Evolutionary conservation across 768 basidiomycete species (phyloP).

Genomic region (Hygrophorus russula): DNA sequence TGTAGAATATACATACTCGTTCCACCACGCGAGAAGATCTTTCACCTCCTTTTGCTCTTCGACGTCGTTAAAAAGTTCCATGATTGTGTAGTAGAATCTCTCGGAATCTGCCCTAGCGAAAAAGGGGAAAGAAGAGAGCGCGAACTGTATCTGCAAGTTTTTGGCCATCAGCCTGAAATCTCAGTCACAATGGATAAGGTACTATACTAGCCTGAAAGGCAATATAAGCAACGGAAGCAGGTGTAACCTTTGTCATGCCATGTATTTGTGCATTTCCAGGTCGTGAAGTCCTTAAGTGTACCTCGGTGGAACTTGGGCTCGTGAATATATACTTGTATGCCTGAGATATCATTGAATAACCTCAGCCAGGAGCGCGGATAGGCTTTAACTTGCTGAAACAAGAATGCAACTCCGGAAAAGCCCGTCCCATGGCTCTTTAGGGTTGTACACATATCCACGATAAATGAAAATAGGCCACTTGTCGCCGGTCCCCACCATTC

Average conservation of each 20-base stretch:
- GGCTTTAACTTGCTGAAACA: background rate
- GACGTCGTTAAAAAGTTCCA: conserved; percentile 10
- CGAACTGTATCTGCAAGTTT: conserved; percentile 8
- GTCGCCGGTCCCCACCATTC: no score
- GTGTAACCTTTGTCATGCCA: conserved; percentile 4
- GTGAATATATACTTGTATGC: conserved; percentile 6
- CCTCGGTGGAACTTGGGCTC: background rate
- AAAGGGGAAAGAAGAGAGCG: conserved; percentile 9
- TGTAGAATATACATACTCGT: conserved; percentile 10
- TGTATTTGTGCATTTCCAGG: conserved; percentile 11
- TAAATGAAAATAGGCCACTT: conserved; percentile 12
- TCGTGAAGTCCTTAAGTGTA: conserved; percentile 4
- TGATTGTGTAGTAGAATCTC: conserved; percentile 10
- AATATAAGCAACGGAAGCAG: conserved; percentile 2
- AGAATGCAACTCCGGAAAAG: conserved; percentile 2
- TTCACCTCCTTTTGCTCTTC: conserved; percentile 11
- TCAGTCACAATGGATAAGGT: background rate
- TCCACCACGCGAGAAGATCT: conserved; percentile 12
- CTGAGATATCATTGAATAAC: background rate
- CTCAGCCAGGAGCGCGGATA: no score
- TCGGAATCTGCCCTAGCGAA: conserved; percentile 14
- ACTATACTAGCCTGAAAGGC: background rate
- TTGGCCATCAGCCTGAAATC: no score
- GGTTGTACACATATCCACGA: conserved; percentile 5
- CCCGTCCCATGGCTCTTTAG: conserved; percentile 11